phyloP scores from a whole-genome alignment of 352 stramenopile species.

The Pythium rhizo-oryzae region DNA sequence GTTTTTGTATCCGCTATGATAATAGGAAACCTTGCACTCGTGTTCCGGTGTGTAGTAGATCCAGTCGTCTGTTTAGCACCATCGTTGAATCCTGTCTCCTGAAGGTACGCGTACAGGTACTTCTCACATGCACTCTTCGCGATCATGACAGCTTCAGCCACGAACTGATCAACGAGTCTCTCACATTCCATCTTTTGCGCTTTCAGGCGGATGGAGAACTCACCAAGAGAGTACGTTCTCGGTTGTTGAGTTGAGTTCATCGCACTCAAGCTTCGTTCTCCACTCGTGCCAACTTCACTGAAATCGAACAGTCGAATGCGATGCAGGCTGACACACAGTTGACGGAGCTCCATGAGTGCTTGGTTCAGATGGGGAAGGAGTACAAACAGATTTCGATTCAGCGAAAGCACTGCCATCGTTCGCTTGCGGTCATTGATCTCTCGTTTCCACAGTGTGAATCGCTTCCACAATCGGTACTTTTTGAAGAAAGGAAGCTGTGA shows the following conservation, averaged over 20 bases:
- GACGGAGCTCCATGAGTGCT: conserved; percentile 75
- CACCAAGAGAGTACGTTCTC: conserved; percentile 76
- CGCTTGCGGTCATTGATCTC: conserved; percentile 60
- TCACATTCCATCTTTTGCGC: conserved; percentile 70
- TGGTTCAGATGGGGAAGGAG: conserved; percentile 82
- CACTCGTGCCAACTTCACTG: not conserved
- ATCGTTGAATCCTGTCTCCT: conserved; percentile 62
- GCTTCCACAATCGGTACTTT: conserved; percentile 91
- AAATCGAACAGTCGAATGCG: conserved; percentile 53
- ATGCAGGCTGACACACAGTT: conserved; percentile 58
- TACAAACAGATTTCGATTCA: conserved; percentile 89
- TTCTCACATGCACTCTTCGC: conserved; percentile 66
- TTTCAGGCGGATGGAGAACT: conserved; percentile 81
- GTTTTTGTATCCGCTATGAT: not conserved
- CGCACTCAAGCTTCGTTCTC: not conserved
- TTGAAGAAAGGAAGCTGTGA: conserved; percentile 88
- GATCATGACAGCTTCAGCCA: conserved; percentile 54
- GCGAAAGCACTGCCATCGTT: conserved; percentile 32
- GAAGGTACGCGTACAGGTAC: conserved; percentile 60
- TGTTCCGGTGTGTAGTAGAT: not conserved
- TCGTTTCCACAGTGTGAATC: conserved; percentile 88
- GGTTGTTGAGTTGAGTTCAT: conserved; percentile 9
- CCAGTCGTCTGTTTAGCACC: conserved; percentile 17
- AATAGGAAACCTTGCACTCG: conserved; percentile 2
- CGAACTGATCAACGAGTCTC: conserved; percentile 58